These are phyloP conservation scores for Cladosporium oxysporum DNA, from an alignment of 2,329 filamentous ascomycete species.

Conservation along the genomic window DNA sequence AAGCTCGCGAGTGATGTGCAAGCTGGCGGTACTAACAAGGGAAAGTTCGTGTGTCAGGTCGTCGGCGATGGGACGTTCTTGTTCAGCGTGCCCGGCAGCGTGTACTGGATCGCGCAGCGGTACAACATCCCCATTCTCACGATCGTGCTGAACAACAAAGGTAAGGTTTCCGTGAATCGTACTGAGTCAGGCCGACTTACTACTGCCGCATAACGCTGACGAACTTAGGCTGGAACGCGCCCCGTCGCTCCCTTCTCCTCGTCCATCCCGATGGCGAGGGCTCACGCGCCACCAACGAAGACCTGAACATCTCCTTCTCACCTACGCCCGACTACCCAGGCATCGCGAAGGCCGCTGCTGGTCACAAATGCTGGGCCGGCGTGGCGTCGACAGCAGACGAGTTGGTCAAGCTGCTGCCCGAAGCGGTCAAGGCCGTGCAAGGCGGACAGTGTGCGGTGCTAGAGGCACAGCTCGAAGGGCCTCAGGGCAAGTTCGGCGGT, in stretches of 20 bases:
- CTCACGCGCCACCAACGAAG: constrained; percentile 62
- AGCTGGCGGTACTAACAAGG: constrained; percentile 52
- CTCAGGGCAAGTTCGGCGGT: constrained; percentile 55
- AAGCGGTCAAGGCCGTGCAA: constrained; percentile 61
- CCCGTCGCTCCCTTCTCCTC: constrained; percentile 60
- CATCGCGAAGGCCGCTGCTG: constrained; percentile 66
- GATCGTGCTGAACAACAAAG: constrained; percentile 69
- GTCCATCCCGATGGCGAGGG: constrained; percentile 67
- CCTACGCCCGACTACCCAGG: constrained; percentile 68
- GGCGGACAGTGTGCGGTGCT: constrained; percentile 61
- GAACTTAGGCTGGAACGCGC: constrained; percentile 63
- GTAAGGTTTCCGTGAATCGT: constrained; percentile 25
- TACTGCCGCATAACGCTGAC: neutral
- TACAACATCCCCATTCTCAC: constrained; percentile 68
- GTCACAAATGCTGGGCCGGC: constrained; percentile 63
- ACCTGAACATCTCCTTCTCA: constrained; percentile 66
- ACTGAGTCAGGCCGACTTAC: neutral
- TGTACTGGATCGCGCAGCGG: constrained; percentile 68
- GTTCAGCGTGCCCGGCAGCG: constrained; percentile 64
- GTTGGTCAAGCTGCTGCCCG: constrained; percentile 41
- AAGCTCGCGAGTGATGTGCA: constrained; percentile 66
- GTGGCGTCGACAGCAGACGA: constrained; percentile 59
- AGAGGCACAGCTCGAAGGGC: constrained; percentile 61
- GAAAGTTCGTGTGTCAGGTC: constrained; percentile 63
- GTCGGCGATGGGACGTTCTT: constrained; percentile 70